These are phyloP conservation scores for Pontederia crassipes DNA, from an alignment of 176 grass and related monocot genomes.

Conservation along the genomic window DNA sequence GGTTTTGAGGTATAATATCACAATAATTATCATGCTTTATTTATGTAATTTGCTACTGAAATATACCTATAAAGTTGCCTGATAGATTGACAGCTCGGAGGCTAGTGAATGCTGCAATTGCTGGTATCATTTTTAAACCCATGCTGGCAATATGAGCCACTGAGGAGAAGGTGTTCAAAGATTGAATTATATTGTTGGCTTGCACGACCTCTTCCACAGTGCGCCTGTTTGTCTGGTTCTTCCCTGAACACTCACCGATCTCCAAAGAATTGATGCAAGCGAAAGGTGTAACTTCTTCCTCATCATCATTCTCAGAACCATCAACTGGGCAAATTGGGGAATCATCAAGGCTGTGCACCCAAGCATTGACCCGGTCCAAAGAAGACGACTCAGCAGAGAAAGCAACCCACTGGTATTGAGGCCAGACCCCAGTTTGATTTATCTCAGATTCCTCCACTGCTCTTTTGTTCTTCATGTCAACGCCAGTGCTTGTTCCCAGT, in stretches of 20 bases:
- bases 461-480: conserved; percentile 33
- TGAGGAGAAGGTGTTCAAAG: conserved; percentile 43
- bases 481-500: conserved; percentile 20
- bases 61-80: conserved; percentile 75
- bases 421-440: conserved; percentile 8
- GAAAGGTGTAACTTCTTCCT: background rate
- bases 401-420: conserved; percentile 49
- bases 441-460: conserved; percentile 10
- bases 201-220: conserved; percentile 30
- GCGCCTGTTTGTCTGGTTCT: conserved; percentile 25
- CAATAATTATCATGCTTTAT: background rate
- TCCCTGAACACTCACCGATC: conserved; percentile 40
- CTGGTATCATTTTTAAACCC: conserved; percentile 55
- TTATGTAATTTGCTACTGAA: background rate
- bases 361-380: conserved; percentile 66
- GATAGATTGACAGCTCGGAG: conserved; percentile 82
- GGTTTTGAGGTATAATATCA: no score
- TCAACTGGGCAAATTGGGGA: conserved; percentile 18
- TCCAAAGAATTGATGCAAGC: conserved; percentile 18
- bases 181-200: conserved; percentile 46
- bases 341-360: conserved; percentile 70
- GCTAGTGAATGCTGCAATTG: conserved; percentile 55
- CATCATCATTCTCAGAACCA: conserved; percentile 1
- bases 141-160: conserved; percentile 70
- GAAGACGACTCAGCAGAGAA: conserved; percentile 47